Evolutionary conservation across 768 basidiomycete species (phyloP).

Genomic region (Asterophora lycoperdoides): DNA sequence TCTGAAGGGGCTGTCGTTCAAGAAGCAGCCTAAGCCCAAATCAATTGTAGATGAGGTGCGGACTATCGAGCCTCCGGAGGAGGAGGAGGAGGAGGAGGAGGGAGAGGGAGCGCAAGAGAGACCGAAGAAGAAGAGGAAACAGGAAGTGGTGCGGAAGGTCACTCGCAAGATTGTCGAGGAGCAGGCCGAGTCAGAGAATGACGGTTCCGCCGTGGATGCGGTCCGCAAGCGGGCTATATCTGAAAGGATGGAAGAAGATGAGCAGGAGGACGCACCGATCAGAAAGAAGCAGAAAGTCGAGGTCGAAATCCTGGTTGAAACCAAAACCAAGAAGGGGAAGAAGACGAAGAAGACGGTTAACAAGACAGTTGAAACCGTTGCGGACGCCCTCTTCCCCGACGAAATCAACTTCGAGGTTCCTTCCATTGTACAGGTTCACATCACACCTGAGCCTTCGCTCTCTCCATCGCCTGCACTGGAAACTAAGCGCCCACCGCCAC

Average conservation of each 20-base stretch:
- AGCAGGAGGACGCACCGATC: conserved; percentile 31
- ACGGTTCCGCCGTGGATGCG: conserved; percentile 35
- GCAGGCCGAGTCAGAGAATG: conserved; percentile 62
- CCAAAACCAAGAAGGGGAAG: conserved; percentile 38
- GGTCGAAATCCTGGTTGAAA: conserved; percentile 20
- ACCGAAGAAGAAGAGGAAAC: conserved; percentile 58
- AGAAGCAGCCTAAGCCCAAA: conserved; percentile 41
- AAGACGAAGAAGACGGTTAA: conserved; percentile 37
- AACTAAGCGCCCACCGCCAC: conserved; percentile 30
- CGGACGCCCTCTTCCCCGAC: conserved; percentile 49
- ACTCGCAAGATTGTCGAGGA: conserved; percentile 33
- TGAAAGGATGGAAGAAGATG: conserved; percentile 34
- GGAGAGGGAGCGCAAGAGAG: conserved; percentile 35
- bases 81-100: conserved; percentile 32
- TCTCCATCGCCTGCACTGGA: conserved; percentile 43
- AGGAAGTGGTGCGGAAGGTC: conserved; percentile 36
- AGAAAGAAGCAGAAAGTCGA: conserved; percentile 42
- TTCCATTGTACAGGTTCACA: conserved; percentile 44
- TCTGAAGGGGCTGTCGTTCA: conserved; percentile 43
- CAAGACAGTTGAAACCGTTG: conserved; percentile 30
- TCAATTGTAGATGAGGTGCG: conserved; percentile 42
- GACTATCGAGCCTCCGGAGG: conserved; percentile 36
- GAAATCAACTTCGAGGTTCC: conserved; percentile 47
- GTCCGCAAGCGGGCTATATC: conserved; percentile 43
- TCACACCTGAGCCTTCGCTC: conserved; percentile 43